Conservation (phyloP, 371 early-diverging fungal genomes). For the Haplosporangium sp. region DNA sequence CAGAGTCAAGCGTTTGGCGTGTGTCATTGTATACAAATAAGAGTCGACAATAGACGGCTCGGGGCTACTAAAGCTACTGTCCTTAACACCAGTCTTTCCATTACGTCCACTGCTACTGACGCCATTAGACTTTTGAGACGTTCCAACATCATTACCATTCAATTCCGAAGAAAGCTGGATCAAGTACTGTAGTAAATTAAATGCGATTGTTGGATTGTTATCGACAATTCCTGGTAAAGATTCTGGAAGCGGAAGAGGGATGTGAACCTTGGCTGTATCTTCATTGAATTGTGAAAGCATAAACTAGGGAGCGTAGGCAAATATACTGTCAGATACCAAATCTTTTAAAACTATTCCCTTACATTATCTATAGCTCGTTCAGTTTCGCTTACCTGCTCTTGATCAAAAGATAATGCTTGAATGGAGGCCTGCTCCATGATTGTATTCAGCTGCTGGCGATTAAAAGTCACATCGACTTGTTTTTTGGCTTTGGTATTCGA, state of each 20-base stretch:
- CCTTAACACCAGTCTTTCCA: slow-evolving; percentile 15
- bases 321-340: not conserved
- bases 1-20: slow-evolving; percentile 39
- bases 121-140: slow-evolving; percentile 12
- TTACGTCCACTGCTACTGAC: not conserved
- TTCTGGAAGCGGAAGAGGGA: slow-evolving; percentile 43
- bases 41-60: slow-evolving; percentile 42
- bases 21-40: slow-evolving; percentile 49
- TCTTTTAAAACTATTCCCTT: not conserved
- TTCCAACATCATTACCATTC: slow-evolving; percentile 12
- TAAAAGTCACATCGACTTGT: slow-evolving; percentile 14
- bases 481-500: slow-evolving; percentile 25
- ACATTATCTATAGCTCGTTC: no score
- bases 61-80: slow-evolving; percentile 22
- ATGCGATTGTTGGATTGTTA: slow-evolving; percentile 52
- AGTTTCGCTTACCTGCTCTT: slow-evolving; percentile 36
- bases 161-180: slow-evolving; percentile 46
- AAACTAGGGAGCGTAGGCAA: slow-evolving; percentile 20
- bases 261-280: slow-evolving; percentile 35
- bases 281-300: slow-evolving; percentile 47
- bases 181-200: slow-evolving; percentile 46
- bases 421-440: slow-evolving; percentile 53
- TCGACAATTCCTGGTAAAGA: slow-evolving; percentile 48
- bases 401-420: slow-evolving; percentile 48
- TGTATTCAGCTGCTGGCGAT: slow-evolving; percentile 39